A percentile compares a stretch with the other conserved stretches of the same genome.
Conservation (phyloP, 2,329 filamentous ascomycete species). For the Paecilomyces sp. region DNA sequence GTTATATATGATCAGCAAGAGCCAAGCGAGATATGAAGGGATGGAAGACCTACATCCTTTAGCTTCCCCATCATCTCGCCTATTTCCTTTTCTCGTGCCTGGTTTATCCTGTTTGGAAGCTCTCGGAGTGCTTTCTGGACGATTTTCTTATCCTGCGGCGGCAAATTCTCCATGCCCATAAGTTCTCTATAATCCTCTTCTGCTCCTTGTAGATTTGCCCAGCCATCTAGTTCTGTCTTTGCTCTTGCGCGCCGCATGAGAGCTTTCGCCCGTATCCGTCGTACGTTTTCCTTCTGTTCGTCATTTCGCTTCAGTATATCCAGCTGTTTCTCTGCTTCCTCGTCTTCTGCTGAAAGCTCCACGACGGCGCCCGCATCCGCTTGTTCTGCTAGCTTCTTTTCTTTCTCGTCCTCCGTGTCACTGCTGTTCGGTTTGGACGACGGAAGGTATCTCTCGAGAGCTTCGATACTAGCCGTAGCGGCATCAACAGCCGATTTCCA, state of each 20-base stretch:
- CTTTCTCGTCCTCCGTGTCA: constrained; percentile 24
- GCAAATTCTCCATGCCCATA: constrained; percentile 53
- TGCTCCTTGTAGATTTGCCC: constrained; percentile 72
- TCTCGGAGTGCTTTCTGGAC: constrained; percentile 59
- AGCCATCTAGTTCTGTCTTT: constrained; percentile 63
- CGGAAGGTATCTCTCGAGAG: constrained; percentile 45
- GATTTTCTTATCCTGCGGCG: constrained; percentile 58
- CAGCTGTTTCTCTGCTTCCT: constrained; percentile 35
- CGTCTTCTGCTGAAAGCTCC: constrained; percentile 41
- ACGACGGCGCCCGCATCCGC: constrained; percentile 29
- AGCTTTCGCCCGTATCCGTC: constrained; percentile 73
- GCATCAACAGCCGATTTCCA: constrained; percentile 76
- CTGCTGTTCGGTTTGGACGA: constrained; percentile 40
- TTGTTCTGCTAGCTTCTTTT: constrained; percentile 20
- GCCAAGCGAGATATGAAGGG: background rate
- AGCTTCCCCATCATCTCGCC: constrained; percentile 97
- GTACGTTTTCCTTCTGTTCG: constrained; percentile 55
- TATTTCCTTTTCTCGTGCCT: constrained; percentile 80
- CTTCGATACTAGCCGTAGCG: constrained; percentile 66
- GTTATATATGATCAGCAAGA: constrained; percentile 7
- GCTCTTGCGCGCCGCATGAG: constrained; percentile 73
- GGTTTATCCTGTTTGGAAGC: constrained; percentile 63
- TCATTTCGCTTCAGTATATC: constrained; percentile 37
- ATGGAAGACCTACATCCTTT: constrained; percentile 56
- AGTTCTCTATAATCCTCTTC: constrained; percentile 73